A percentile compares a stretch with the other conserved stretches of the same genome.
phyloP scores from a whole-genome alignment of 257 asterid genomes.

The Leonotis leonurus region DNA sequence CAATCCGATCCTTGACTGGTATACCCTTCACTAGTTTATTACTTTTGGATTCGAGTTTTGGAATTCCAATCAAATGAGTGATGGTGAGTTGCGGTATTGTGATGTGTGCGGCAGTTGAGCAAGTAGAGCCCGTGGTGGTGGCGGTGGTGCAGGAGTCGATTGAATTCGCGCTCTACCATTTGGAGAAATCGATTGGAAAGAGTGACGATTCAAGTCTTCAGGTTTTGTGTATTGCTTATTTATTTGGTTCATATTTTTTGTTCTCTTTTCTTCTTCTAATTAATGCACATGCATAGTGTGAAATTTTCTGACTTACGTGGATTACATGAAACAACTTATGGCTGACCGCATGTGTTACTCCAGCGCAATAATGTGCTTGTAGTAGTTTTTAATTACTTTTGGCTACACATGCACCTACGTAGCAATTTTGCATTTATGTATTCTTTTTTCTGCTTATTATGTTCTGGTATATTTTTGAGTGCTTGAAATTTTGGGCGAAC shows the following conservation, averaged over 20 bases:
- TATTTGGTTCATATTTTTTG: not conserved
- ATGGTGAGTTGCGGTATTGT: constrained; percentile 14
- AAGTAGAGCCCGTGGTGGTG: constrained; percentile 66
- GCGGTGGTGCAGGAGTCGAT: constrained; percentile 71
- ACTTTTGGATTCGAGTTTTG: not conserved
- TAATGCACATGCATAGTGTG: not conserved
- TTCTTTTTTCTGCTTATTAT: not conserved
- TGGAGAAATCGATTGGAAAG: constrained; percentile 60
- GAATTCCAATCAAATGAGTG: constrained; percentile 9
- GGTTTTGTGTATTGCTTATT: constrained; percentile 33
- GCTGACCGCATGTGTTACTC: not conserved
- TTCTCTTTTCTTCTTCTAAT: not conserved
- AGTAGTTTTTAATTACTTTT: not conserved
- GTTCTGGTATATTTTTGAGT: not conserved
- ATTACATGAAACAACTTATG: not conserved
- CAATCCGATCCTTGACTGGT: constrained; percentile 67
- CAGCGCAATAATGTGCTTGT: not conserved
- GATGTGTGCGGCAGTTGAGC: constrained; percentile 54
- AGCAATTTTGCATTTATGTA: not conserved
- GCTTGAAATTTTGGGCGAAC: not conserved
- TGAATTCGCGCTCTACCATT: constrained; percentile 70
- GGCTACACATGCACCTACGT: not conserved
- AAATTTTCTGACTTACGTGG: not conserved
- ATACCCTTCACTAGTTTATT: constrained; percentile 3
- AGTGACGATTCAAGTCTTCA: constrained; percentile 68